Conservation (phyloP, 1,139 yeast species). For the Taphrina sp. region DNA sequence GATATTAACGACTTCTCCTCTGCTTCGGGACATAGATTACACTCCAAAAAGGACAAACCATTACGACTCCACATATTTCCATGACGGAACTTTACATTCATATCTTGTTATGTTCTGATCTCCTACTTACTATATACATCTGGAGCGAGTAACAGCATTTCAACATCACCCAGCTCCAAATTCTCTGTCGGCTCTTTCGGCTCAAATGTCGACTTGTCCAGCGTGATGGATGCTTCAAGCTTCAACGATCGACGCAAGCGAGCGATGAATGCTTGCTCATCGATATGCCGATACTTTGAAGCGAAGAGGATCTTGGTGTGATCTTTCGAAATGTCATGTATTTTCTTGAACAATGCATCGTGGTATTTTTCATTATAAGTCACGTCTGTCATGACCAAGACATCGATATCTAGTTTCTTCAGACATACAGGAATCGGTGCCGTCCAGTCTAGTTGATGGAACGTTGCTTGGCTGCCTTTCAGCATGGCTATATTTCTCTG, state of each 20-base stretch:
- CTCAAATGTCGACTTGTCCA: background rate
- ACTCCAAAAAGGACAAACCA: too few species aligned
- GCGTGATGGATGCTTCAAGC: too few species aligned
- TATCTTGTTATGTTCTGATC: too few species aligned
- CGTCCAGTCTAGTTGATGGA: slow-evolving; percentile 17
- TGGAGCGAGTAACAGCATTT: slow-evolving; percentile 10
- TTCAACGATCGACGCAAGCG: too few species aligned
- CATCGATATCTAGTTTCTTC: background rate
- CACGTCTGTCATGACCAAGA: slow-evolving; percentile 24
- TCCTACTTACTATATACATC: too few species aligned
- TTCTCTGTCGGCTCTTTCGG: background rate
- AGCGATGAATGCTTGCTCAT: slow-evolving; percentile 12
- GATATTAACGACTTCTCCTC: too few species aligned
- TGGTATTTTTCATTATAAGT: slow-evolving; percentile 25
- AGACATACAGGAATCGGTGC: background rate
- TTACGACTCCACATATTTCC: slow-evolving; percentile 1
- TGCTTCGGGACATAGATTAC: too few species aligned
- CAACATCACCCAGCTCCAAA: slow-evolving; percentile 15
- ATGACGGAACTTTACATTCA: too few species aligned
- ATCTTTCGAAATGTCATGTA: background rate
- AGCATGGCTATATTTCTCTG: background rate
- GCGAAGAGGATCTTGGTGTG: slow-evolving; percentile 4
- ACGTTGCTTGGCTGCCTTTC: background rate
- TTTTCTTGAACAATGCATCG: slow-evolving; percentile 1
- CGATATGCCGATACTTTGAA: slow-evolving; percentile 22